Evolutionary conservation across 1,139 yeast genomes (phyloP), one percentile per base, ranked within the genome.

Genomic region (Scheffersomyces quercinus): DNA sequence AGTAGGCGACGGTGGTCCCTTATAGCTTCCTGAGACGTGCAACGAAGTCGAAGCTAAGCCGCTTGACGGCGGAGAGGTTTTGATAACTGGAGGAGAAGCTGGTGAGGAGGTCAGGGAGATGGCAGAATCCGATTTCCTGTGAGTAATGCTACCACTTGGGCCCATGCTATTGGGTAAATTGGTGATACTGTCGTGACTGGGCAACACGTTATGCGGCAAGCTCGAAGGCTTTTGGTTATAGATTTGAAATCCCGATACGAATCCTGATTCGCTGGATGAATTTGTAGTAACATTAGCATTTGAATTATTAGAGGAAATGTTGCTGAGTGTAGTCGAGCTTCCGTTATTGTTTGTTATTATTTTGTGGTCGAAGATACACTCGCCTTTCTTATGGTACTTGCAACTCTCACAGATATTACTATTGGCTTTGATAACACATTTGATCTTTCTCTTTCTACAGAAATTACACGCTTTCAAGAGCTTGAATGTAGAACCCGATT

Each of bases 281-380:
- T 15, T 14, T 14, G 35, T 14, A 14, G 35, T 31, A 13, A n/a
- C 20, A 31, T 9, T 31, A 14, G 34, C 6, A 31, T 31, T 20
- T 31, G 34, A 14, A 14, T 15, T 14, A 31, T 31, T 31, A 12
- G 5, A 9, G 20, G 20, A 16, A 3, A 5, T 5, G 20, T 31
- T 12, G 24, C 3, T 31, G 35, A 15, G 11, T 6, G 10, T n/a
- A 30, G 15, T 31, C 7, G 35, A 31, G 35, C 20, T 31, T n/a
- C 41, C 43, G 14, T 33, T 32, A 4, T 33, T 33, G 8, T 24
- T 35, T 2, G 35, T 36, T 6, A 51, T 42, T 9, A 38, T 41
- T 32, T 56, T 59, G 43, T 58, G 64, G 33, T 49, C 62, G 38
- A 57, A 58, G 1, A 49, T 35, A 45, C 62, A 59, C 38, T 49